phyloP scores from a whole-genome alignment of 805 yeast species.

The Schwanniomyces polymorphus region DNA sequence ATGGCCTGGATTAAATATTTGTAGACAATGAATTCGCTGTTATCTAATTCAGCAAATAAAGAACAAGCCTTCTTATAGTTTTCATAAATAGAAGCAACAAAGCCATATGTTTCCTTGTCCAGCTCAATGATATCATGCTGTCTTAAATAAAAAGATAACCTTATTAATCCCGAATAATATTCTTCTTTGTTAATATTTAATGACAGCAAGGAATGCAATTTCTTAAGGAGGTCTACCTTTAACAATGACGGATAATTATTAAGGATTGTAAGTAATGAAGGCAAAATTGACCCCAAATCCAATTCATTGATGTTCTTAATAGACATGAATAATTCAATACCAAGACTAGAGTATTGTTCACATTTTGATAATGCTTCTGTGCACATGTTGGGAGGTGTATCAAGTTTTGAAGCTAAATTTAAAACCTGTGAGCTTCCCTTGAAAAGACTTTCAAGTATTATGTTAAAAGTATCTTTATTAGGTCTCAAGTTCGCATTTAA shows the following conservation, averaged over 20 bases:
- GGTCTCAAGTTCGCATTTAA: conserved; percentile 50
- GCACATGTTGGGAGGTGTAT: conserved; percentile 52
- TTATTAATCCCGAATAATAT: conserved; percentile 38
- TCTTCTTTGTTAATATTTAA: conserved; percentile 20
- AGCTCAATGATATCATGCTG: conserved; percentile 13
- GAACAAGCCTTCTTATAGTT: conserved; percentile 27
- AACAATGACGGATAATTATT: conserved; percentile 26
- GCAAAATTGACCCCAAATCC: conserved; percentile 31
- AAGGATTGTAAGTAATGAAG: conserved; percentile 33
- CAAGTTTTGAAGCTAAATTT: conserved; percentile 37
- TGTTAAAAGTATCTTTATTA: conserved; percentile 50
- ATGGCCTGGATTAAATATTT: conserved; percentile 52
- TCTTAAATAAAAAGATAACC: conserved; percentile 23
- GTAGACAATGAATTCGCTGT: conserved; percentile 50
- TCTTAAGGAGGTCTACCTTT: conserved; percentile 15
- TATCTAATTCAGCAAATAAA: conserved; percentile 14
- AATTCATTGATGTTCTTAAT: conserved; percentile 40
- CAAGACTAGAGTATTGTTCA: conserved; percentile 44
- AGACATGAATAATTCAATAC: conserved; percentile 45
- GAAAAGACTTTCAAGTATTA: conserved; percentile 49
- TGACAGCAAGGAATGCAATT: conserved; percentile 10
- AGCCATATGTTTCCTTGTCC: conserved; percentile 21
- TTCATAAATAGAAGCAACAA: conserved; percentile 25
- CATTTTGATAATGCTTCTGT: conserved; percentile 46
- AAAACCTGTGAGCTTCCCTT: conserved; percentile 43